A percentile compares a stretch with the other conserved stretches of the same genome.
phyloP scores from a whole-genome alignment of 176 grass and related monocot species.

The Elaeis guineensis region DNA sequence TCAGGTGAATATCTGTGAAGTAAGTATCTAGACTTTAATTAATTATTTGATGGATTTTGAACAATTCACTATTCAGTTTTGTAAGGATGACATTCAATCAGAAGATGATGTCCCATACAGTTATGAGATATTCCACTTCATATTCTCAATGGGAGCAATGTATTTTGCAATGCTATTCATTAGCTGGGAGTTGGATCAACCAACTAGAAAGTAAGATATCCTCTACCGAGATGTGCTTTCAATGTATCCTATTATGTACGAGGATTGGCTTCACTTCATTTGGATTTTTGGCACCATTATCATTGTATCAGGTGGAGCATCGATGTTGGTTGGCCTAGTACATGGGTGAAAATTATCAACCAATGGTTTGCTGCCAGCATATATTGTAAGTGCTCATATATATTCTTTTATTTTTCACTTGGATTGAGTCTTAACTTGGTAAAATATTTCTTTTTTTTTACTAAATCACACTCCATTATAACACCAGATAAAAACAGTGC shows the following conservation, averaged over 20 bases:
- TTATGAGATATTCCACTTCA: constrained; percentile 69
- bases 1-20: constrained; percentile 39
- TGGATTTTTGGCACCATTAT: neutral
- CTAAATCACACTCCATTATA: too few relatives aligned
- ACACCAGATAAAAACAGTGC: too few relatives aligned
- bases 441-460: too few relatives aligned
- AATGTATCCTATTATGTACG: neutral
- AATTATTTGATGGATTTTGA: too few relatives aligned
- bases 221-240: neutral
- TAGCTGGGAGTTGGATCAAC: constrained; percentile 78
- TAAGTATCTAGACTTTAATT: neutral
- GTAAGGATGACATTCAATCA: constrained; percentile 33
- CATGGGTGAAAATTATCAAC: constrained; percentile 83
- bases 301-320: constrained; percentile 66
- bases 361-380: constrained; percentile 78
- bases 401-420: too few relatives aligned
- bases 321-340: constrained; percentile 85
- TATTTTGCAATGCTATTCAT: constrained; percentile 97
- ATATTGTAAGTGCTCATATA: constrained; percentile 40
- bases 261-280: neutral
- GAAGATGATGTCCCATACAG: constrained; percentile 70
- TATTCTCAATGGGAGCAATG: constrained; percentile 89
- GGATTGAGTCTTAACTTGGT: too few relatives aligned
- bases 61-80: constrained; percentile 33
- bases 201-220: constrained; percentile 59